phyloP scores from a whole-genome alignment of 2,329 filamentous ascomycete species.

The Fusarium coicis region DNA sequence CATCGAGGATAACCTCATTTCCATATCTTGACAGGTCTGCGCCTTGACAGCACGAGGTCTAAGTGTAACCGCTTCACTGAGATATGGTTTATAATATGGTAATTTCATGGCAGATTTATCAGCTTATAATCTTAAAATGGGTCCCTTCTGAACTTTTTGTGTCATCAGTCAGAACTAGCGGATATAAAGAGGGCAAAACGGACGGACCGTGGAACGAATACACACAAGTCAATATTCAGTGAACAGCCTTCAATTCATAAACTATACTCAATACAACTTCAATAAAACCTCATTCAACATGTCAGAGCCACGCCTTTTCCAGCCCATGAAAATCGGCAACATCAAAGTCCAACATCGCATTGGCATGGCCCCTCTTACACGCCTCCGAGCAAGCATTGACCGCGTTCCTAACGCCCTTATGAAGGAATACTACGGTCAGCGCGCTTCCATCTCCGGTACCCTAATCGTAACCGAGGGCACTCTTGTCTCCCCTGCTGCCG shows the following conservation, averaged over 20 bases:
- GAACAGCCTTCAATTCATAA: rapidly evolving
- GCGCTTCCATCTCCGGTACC: constrained; percentile 54
- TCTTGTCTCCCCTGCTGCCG: constrained; percentile 50
- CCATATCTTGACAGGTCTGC: neutral
- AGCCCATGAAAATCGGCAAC: constrained; percentile 55
- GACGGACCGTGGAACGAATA: rapidly evolving
- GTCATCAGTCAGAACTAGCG: neutral
- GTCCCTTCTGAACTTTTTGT: rapidly evolving
- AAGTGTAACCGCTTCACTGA: no score
- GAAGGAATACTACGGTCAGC: constrained; percentile 61
- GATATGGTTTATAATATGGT: rapidly evolving
- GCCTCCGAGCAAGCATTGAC: constrained; percentile 57
- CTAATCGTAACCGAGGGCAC: constrained; percentile 59
- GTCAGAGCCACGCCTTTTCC: constrained; percentile 51
- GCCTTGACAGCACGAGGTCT: neutral
- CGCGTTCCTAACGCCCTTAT: constrained; percentile 40
- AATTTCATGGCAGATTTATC: neutral
- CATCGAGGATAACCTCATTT: neutral
- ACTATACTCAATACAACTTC: rapidly evolving
- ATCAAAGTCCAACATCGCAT: constrained; percentile 56
- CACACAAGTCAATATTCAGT: rapidly evolving
- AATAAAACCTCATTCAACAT: neutral
- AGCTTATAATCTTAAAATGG: neutral
- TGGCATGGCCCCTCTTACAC: constrained; percentile 67
- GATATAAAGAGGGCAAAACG: neutral